These are phyloP conservation scores for Kodamaea jinghongensis DNA, from an alignment of 805 yeast genomes.

Conservation along the genomic window DNA sequence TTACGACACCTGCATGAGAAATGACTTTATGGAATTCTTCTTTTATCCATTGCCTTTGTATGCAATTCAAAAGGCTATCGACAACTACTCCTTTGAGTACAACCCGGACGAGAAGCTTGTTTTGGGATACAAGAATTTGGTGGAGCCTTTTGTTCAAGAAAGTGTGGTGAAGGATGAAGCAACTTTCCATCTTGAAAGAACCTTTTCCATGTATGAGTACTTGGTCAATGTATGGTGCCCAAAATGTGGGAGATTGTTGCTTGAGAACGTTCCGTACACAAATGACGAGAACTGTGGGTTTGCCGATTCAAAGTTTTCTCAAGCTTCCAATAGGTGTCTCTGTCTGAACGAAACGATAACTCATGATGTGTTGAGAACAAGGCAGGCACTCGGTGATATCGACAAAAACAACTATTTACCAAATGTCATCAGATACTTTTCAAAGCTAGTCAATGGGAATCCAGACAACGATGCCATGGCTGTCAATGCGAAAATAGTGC, in stretches of 20 bases:
- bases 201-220: constrained; percentile 4
- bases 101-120: constrained; percentile 5
- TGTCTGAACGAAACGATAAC: constrained; percentile 10
- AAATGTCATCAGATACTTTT: constrained; percentile 10
- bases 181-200: neutral
- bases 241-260: constrained; percentile 10
- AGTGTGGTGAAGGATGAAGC: too few relatives aligned
- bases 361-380: constrained; percentile 21
- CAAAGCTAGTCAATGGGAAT: constrained; percentile 3
- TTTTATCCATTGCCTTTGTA: constrained; percentile 19
- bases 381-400: constrained; percentile 18
- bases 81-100: constrained; percentile 13
- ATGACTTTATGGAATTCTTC: constrained; percentile 15
- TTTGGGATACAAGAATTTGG: neutral
- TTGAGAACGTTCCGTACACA: constrained; percentile 12
- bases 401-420: constrained; percentile 4
- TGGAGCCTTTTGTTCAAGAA: neutral
- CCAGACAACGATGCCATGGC: neutral
- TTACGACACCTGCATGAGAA: constrained; percentile 16
- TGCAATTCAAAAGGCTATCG: constrained; percentile 10
- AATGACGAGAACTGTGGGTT: constrained; percentile 14
- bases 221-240: constrained; percentile 15
- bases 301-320: constrained; percentile 13
- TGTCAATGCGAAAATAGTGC: neutral
- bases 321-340: neutral